phyloP scores from a whole-genome alignment of 305 asterid species.

The Vinca major region DNA sequence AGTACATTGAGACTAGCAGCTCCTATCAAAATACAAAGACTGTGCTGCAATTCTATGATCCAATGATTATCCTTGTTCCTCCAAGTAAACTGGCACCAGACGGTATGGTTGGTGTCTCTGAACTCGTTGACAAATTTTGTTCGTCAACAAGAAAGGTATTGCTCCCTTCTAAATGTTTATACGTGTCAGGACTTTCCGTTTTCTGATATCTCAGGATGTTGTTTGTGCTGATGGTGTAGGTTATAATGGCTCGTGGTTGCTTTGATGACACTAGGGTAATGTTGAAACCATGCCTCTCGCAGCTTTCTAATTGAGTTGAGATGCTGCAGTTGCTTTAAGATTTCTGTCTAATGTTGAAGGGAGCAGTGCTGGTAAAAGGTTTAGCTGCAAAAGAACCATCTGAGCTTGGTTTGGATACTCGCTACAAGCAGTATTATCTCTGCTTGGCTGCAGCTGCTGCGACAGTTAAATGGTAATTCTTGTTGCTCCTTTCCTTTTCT shows the following conservation, averaged over 20 bases:
- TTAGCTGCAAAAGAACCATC: conserved; percentile 93
- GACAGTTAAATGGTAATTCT: conserved; percentile 75
- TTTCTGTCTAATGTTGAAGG: conserved; percentile 36
- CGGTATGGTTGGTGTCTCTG: conserved; percentile 93
- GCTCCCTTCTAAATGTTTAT: conserved; percentile 11
- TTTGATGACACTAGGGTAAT: conserved; percentile 95
- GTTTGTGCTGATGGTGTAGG: conserved; percentile 39
- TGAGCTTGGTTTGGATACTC: conserved; percentile 87
- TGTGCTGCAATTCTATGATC: conserved; percentile 78
- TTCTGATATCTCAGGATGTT: conserved; percentile 14
- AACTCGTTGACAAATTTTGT: conserved; percentile 66
- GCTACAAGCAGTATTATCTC: conserved; percentile 86
- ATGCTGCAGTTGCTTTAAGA: conserved; percentile 22
- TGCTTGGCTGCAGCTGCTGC: conserved; percentile 98
- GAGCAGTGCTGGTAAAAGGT: conserved; percentile 67
- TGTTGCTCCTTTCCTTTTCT: conserved; percentile 15
- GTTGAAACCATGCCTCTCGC: conserved; percentile 18
- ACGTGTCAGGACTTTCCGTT: background rate
- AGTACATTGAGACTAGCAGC: conserved; percentile 89
- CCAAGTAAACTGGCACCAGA: conserved; percentile 78
- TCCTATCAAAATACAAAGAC: conserved; percentile 92
- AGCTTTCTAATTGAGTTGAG: conserved; percentile 17
- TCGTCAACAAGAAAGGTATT: conserved; percentile 60
- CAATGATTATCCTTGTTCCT: conserved; percentile 69
- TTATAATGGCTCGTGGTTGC: conserved; percentile 69